A percentile compares a stretch with the other conserved stretches of the same genome.
phyloP scores from a whole-genome alignment of 495 filamentous ascomycete species.

The Neurospora pannonica region DNA sequence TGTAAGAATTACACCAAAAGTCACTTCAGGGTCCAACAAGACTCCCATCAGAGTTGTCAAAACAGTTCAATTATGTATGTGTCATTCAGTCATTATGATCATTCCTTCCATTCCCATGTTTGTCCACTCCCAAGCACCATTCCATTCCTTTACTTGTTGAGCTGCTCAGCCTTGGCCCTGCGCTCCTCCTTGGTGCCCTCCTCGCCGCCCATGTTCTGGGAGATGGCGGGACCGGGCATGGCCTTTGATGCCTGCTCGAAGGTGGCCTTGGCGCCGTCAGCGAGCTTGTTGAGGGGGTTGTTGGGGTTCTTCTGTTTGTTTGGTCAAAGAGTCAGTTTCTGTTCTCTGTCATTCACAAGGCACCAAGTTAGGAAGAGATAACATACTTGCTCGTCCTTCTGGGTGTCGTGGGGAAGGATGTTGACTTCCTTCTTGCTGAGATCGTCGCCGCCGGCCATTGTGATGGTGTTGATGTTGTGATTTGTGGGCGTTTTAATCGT shows the following conservation, averaged over 20 bases:
- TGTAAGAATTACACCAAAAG: background rate
- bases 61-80: background rate
- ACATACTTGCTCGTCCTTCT: background rate
- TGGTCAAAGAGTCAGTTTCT: background rate
- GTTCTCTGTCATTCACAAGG: background rate
- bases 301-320: conserved; percentile 4
- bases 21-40: background rate
- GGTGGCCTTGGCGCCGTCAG: conserved; percentile 16
- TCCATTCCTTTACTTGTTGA: conserved; percentile 47
- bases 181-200: conserved; percentile 61
- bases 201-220: conserved; percentile 35
- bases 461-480: background rate
- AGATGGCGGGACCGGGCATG: conserved; percentile 40
- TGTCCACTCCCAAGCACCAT: background rate
- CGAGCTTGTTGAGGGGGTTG: conserved; percentile 14
- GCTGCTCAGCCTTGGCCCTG: conserved; percentile 48
- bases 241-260: conserved; percentile 36
- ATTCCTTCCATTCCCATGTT: background rate
- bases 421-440: background rate
- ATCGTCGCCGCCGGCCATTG: background rate
- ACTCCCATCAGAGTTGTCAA: background rate
- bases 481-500: background rate
- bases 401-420: background rate
- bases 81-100: background rate
- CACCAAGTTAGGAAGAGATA: background rate